Base-by-base conservation (phyloP, 495 filamentous ascomycete genomes). In the Aspergillus wentii region DNA sequence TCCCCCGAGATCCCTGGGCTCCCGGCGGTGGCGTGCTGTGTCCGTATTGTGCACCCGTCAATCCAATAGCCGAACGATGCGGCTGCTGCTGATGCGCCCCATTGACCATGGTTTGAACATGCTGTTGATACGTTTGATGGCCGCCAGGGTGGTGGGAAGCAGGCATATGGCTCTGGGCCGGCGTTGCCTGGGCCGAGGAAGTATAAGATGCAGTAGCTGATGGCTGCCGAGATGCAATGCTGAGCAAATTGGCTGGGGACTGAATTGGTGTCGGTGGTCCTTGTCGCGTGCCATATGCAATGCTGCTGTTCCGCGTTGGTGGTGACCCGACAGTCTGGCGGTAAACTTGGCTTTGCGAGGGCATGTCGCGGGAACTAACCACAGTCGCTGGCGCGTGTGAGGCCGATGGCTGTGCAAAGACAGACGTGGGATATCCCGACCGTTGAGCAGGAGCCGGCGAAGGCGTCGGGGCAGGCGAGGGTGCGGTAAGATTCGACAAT, bases 91-190 rank as follows among this genome's bases (percentile, higher is more conserved):
- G 61, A 30, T 70, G 66, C 17, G 57, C 46, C 2, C 61, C 64
- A 36, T 41, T 61, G 17, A 68, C 62, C 53, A 71, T 56, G 0
- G 58, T 56, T 18, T 68, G 67, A 11, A 68, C 56, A 35, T 71
- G 62, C 32, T 66, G 67, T 34, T 65, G 65, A 29, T 68, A 68
- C 28, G 50, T 49, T 21, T 64, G 55, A 31, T 52, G 50, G 4
- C 38, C 41, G 34, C 38, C 30, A 2, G 41, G 38, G 36, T 49
- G 45, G 14, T 56, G 55, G 17, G 51, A 44, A 21, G 39, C 33
- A 6, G 55, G 44, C 9, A 58, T 25, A 18, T 56, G 56, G 2
- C 43, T 36, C 5, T 57, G 37, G 5, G 45, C 44, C 1, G 56
- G 52, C 3, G 61, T 54, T 16, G 56, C 39, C 17, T 56, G 51